These are phyloP conservation scores for Persicaria tinctoria DNA, from an alignment of 148 eudicot species.

Conservation along the genomic window DNA sequence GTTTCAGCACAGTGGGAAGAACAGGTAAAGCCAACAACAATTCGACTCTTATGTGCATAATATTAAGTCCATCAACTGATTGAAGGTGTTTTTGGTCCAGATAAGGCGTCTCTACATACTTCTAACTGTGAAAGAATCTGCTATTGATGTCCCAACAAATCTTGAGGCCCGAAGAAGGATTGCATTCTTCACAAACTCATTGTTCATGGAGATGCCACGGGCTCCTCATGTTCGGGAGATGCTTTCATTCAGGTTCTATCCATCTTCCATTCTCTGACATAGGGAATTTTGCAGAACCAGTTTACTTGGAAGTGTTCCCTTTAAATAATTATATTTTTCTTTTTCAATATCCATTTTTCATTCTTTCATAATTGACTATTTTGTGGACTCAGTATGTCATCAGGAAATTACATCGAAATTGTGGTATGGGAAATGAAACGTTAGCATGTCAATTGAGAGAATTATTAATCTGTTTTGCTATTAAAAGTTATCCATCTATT, in stretches of 20 bases:
- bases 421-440: not conserved
- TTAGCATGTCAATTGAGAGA: not conserved
- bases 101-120: constrained; percentile 69
- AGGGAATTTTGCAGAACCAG: not conserved
- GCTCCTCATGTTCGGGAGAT: constrained; percentile 74
- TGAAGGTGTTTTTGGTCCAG: constrained; percentile 25
- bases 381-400: not conserved
- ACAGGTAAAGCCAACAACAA: constrained; percentile 37
- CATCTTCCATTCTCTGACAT: not conserved
- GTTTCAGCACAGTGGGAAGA: constrained; percentile 91
- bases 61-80: not conserved
- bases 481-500: not conserved
- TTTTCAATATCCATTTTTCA: not conserved
- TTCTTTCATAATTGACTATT: not conserved
- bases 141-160: constrained; percentile 65
- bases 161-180: constrained; percentile 81
- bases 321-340: not conserved
- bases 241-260: constrained; percentile 64
- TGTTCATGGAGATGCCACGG: constrained; percentile 81
- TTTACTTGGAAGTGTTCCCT: not conserved
- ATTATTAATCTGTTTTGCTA: not conserved
- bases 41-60: constrained; percentile 5
- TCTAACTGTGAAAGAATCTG: constrained; percentile 74
- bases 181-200: constrained; percentile 68
- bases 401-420: not conserved